Percentiles rank a stretch among this genome's conserved stretches.
phyloP scores from a whole-genome alignment of 805 yeast genomes.

The Debaryomyces castellii region DNA sequence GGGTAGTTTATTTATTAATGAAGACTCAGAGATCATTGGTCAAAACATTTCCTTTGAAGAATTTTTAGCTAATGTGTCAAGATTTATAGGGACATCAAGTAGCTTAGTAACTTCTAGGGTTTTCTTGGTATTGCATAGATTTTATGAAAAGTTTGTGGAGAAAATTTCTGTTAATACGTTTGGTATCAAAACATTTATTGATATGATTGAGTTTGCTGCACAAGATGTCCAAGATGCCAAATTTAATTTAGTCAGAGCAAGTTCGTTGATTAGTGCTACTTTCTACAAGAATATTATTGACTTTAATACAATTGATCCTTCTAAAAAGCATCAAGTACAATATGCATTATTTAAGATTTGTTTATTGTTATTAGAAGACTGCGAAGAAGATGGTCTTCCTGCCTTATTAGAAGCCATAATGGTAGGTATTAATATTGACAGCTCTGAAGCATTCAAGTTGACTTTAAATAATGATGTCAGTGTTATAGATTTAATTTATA shows the following conservation, averaged over 20 bases:
- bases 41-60: constrained; percentile 17
- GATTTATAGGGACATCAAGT: constrained; percentile 8
- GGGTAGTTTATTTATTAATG: constrained; percentile 44
- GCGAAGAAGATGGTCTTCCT: constrained; percentile 80
- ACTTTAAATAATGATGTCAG: constrained; percentile 16
- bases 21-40: constrained; percentile 22
- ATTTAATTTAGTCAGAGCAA: constrained; percentile 20
- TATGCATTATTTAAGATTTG: constrained; percentile 39
- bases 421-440: constrained; percentile 46
- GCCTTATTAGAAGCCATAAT: constrained; percentile 70
- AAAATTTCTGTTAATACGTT: constrained; percentile 27
- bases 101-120: constrained; percentile 47
- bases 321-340: constrained; percentile 22
- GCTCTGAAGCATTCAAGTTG: constrained; percentile 20
- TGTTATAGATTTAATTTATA: constrained; percentile 58
- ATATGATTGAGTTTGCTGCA: constrained; percentile 25
- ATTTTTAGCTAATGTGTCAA: constrained; percentile 17
- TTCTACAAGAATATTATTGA: constrained; percentile 40
- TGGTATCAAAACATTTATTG: constrained; percentile 27
- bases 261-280: constrained; percentile 53
- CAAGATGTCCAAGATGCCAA: constrained; percentile 10
- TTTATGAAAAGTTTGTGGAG: constrained; percentile 51
- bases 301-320: constrained; percentile 9
- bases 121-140: constrained; percentile 54
- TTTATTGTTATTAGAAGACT: constrained; percentile 49